These are phyloP conservation scores for Neolecta irregularis DNA, from an alignment of 1,139 yeast genomes.

Conservation along the genomic window DNA sequence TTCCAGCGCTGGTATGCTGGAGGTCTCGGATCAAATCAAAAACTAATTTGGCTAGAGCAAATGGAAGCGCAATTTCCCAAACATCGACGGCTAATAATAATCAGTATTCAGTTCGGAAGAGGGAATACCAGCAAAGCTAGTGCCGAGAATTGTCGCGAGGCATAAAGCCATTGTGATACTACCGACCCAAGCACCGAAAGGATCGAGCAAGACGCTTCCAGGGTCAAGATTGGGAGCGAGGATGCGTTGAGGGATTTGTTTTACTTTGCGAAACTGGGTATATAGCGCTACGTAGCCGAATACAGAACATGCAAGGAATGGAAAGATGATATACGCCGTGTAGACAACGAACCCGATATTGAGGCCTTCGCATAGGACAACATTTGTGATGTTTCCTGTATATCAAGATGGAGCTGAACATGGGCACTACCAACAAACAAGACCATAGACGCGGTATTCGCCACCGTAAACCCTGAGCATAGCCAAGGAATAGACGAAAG, in stretches of 20 bases:
- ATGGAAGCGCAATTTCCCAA: constrained; percentile 10
- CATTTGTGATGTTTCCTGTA: constrained; percentile 11
- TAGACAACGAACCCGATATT: constrained; percentile 9
- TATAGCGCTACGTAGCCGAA: constrained; percentile 5
- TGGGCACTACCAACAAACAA: constrained; percentile 11
- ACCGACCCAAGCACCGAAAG: constrained; percentile 10
- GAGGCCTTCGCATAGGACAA: constrained; percentile 11
- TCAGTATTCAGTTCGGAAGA: too few relatives aligned
- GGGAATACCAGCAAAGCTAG: too few relatives aligned
- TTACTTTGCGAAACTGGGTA: constrained; percentile 4
- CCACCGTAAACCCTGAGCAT: constrained; percentile 9
- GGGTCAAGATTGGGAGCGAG: constrained; percentile 11
- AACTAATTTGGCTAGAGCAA: constrained; percentile 7
- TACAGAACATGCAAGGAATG: constrained; percentile 8
- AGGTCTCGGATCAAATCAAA: constrained; percentile 10
- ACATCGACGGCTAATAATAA: constrained; percentile 7
- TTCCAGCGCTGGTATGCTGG: constrained; percentile 6
- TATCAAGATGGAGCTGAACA: too few relatives aligned
- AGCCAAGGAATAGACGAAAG: constrained; percentile 9
- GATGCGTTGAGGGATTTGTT: constrained; percentile 7
- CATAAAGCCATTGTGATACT: constrained; percentile 4
- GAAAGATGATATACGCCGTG: constrained; percentile 9
- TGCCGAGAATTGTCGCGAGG: constrained; percentile 8
- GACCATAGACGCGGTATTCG: constrained; percentile 11
- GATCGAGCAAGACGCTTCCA: constrained; percentile 7